A percentile compares a stretch with the other conserved stretches of the same genome.
Conservation (phyloP, 2,329 filamentous ascomycete species). For the Phialocephala subalpina region DNA sequence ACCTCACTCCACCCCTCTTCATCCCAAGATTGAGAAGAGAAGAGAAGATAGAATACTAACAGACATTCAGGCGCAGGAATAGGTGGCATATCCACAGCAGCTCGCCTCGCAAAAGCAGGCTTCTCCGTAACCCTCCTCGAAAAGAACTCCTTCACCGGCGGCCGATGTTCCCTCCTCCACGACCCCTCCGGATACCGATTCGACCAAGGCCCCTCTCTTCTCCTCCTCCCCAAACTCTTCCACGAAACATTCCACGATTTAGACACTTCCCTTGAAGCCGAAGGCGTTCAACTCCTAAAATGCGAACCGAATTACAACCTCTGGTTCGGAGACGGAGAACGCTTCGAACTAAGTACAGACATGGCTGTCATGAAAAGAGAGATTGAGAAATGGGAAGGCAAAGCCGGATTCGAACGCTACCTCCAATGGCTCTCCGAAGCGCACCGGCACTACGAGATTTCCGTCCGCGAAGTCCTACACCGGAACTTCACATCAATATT, state of each 20-base stretch:
- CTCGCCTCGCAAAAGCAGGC: constrained; percentile 74
- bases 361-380: constrained; percentile 74
- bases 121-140: constrained; percentile 79
- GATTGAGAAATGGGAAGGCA: constrained; percentile 77
- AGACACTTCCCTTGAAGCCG: constrained; percentile 68
- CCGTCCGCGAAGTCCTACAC: constrained; percentile 69
- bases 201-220: constrained; percentile 78
- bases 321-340: constrained; percentile 74
- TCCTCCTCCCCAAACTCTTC: constrained; percentile 76
- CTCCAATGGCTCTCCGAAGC: constrained; percentile 71
- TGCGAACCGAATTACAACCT: constrained; percentile 81
- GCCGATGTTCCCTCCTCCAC: constrained; percentile 72
- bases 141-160: constrained; percentile 77
- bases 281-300: constrained; percentile 73
- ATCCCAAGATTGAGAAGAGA: too few relatives aligned
- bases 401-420: constrained; percentile 74
- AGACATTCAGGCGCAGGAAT: constrained; percentile 65
- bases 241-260: constrained; percentile 73
- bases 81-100: constrained; percentile 75
- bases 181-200: constrained; percentile 66
- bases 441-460: constrained; percentile 75
- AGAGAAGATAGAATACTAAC: not conserved
- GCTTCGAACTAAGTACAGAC: constrained; percentile 72
- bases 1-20: not conserved
- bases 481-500: constrained; percentile 70